Evolutionary conservation across 2,329 filamentous ascomycete species (phyloP).

Genomic region (Diaporthe eres): DNA sequence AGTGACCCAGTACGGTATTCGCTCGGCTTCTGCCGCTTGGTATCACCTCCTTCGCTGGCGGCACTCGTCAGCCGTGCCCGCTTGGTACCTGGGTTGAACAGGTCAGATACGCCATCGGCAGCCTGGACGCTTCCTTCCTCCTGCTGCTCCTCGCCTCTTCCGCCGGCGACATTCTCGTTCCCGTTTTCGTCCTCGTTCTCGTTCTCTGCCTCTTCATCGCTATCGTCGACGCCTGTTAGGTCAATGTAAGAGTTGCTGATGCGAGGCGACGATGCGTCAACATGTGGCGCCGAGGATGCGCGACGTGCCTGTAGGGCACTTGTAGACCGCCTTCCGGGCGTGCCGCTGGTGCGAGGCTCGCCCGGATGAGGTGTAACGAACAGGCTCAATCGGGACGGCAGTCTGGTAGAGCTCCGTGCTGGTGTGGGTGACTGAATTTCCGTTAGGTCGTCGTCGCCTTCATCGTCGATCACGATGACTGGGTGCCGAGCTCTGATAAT

Average conservation of each 20-base stretch:
- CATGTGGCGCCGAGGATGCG: neutral
- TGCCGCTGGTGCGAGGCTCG: neutral
- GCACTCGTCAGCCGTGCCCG: neutral
- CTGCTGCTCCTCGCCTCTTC: neutral
- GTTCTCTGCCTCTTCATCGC: neutral
- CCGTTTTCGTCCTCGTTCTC: neutral
- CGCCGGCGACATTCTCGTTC: neutral
- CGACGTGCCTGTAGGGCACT: neutral
- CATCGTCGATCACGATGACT: neutral
- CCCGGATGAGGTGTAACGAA: neutral
- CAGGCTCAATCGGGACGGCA: neutral
- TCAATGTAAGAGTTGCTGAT: neutral
- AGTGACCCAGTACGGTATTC: neutral
- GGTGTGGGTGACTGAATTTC: neutral
- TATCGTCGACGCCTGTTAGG: neutral
- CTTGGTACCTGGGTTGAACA: neutral
- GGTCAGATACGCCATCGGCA: neutral
- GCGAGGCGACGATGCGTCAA: neutral
- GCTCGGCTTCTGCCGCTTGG: constrained; percentile 14
- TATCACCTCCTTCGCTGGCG: neutral
- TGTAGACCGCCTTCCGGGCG: neutral
- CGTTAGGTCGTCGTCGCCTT: neutral
- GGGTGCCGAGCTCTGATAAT: neutral
- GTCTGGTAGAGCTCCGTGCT: neutral
- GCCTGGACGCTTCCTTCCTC: neutral